These are phyloP conservation scores for Metschnikowia cerradonensis DNA, from an alignment of 805 yeast genomes.

Conservation along the genomic window DNA sequence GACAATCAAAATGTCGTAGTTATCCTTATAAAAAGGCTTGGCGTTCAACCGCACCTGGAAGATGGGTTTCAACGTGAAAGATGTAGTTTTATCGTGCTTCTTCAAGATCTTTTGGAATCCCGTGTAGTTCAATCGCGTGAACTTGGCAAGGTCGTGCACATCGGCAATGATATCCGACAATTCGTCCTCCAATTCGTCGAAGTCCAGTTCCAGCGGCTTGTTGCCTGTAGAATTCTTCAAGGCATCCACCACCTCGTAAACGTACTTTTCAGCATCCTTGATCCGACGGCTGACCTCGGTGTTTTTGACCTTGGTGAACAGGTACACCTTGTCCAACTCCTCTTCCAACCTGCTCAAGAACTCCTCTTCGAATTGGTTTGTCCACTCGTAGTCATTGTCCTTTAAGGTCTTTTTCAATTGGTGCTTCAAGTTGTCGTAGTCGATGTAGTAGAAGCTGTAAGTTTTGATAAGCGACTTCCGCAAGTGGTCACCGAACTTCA, in stretches of 20 bases:
- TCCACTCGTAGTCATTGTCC: slow-evolving; percentile 61
- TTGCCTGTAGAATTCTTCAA: slow-evolving; percentile 37
- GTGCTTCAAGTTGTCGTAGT: slow-evolving; percentile 86
- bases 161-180: slow-evolving; percentile 83
- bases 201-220: slow-evolving; percentile 40
- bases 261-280: slow-evolving; percentile 73
- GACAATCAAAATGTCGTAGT: slow-evolving; percentile 84
- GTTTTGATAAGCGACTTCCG: slow-evolving; percentile 85
- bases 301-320: slow-evolving; percentile 83
- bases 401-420: slow-evolving; percentile 67
- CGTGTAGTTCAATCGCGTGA: slow-evolving; percentile 87
- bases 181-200: slow-evolving; percentile 42
- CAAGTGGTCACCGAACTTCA: slow-evolving; percentile 96
- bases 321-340: slow-evolving; percentile 89
- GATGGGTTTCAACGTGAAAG: slow-evolving; percentile 72
- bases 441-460: slow-evolving; percentile 84
- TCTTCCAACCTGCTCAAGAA: slow-evolving; percentile 72
- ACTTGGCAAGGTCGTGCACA: slow-evolving; percentile 94
- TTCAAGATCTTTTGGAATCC: slow-evolving; percentile 96
- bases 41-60: slow-evolving; percentile 90
- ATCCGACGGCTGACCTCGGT: slow-evolving; percentile 83
- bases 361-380: slow-evolving; percentile 71
- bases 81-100: slow-evolving; percentile 90
- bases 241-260: slow-evolving; percentile 58
- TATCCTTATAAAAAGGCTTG: slow-evolving; percentile 93